These are phyloP conservation scores for Picochlorum sp. DNA, from an alignment of 139 green algal species.

Conservation along the genomic window DNA sequence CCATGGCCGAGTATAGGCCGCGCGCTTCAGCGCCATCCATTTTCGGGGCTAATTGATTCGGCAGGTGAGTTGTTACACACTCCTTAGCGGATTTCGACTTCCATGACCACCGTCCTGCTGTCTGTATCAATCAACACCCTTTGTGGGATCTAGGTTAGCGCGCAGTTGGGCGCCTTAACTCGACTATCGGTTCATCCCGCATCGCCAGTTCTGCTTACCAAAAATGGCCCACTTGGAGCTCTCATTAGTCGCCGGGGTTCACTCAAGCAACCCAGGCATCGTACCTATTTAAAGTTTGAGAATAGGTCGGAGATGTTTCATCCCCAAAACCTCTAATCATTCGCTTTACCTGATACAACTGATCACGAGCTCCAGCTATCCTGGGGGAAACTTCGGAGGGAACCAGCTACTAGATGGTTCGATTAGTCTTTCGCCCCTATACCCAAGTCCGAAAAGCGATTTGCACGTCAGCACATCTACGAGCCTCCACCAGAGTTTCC, in stretches of 20 bases:
- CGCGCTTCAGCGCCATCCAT: slow-evolving; percentile 92
- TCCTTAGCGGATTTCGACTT: slow-evolving; percentile 97
- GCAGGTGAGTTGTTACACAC: slow-evolving; percentile 97
- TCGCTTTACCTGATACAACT: slow-evolving; percentile 88
- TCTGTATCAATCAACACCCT: slow-evolving; percentile 91
- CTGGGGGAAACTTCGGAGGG: slow-evolving; percentile 89
- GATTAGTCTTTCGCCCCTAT: slow-evolving; percentile 98
- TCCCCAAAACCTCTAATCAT: slow-evolving; percentile 86
- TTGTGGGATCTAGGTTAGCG: slow-evolving; percentile 92
- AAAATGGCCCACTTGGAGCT: slow-evolving; percentile 86
- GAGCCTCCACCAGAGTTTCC: slow-evolving; percentile 90
- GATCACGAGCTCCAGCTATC: slow-evolving; percentile 75
- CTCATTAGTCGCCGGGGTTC: slow-evolving; percentile 69
- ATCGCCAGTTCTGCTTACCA: slow-evolving; percentile 96
- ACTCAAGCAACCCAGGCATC: slow-evolving; percentile 75
- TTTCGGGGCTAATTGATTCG: slow-evolving; percentile 95
- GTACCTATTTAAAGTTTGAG: slow-evolving; percentile 94
- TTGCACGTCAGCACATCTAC: slow-evolving; percentile 94
- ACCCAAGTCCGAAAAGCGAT: slow-evolving; percentile 94
- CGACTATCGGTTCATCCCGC: slow-evolving; percentile 89
- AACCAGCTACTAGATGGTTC: slow-evolving; percentile 97
- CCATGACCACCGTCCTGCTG: slow-evolving; percentile 94
- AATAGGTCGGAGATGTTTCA: slow-evolving; percentile 82
- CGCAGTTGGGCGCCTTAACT: slow-evolving; percentile 80
- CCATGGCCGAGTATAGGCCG: slow-evolving; percentile 80